A percentile compares a stretch with the other conserved stretches of the same genome.
Evolutionary conservation across 495 filamentous ascomycete genomes (phyloP).

Genomic region (Tuber magnatum): DNA sequence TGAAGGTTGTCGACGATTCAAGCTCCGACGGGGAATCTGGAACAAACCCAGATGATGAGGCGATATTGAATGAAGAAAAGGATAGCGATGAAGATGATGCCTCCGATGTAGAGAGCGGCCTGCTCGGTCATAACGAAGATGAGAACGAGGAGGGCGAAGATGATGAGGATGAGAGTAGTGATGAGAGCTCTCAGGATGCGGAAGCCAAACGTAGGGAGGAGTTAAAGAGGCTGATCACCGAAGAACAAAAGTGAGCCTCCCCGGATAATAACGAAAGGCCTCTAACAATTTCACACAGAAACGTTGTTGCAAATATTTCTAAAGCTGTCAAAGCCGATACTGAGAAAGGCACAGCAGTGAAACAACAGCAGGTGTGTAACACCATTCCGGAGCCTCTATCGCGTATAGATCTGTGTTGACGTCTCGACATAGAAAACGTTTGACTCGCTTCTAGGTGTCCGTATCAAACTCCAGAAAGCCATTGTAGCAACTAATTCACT

Average conservation of each 20-base stretch:
- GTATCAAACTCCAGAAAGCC: conserved; percentile 87
- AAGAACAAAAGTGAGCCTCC: conserved; percentile 53
- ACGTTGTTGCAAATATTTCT: conserved; percentile 60
- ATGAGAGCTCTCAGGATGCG: conserved; percentile 25
- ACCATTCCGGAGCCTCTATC: neutral
- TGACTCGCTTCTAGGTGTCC: conserved; percentile 74
- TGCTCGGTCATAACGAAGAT: conserved; percentile 17
- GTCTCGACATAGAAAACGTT: conserved; percentile 52
- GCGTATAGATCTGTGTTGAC: conserved; percentile 6
- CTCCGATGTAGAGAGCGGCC: conserved; percentile 36
- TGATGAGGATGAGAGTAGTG: conserved; percentile 30
- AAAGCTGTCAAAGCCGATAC: conserved; percentile 70
- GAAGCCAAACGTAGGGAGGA: conserved; percentile 48
- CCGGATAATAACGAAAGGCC: neutral
- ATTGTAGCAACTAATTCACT: conserved; percentile 74
- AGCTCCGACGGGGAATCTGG: conserved; percentile 25
- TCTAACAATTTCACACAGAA: conserved; percentile 31
- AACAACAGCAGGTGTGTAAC: conserved; percentile 55
- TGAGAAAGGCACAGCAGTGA: conserved; percentile 77
- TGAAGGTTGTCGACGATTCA: conserved; percentile 19
- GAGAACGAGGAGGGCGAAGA: conserved; percentile 35
- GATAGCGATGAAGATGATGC: conserved; percentile 44
- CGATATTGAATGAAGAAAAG: conserved; percentile 31
- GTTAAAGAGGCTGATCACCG: conserved; percentile 60
- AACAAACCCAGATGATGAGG: conserved; percentile 37